These are phyloP conservation scores for Trypanosoma scelopori DNA, from an alignment of 208 protist genomes.

Conservation along the genomic window DNA sequence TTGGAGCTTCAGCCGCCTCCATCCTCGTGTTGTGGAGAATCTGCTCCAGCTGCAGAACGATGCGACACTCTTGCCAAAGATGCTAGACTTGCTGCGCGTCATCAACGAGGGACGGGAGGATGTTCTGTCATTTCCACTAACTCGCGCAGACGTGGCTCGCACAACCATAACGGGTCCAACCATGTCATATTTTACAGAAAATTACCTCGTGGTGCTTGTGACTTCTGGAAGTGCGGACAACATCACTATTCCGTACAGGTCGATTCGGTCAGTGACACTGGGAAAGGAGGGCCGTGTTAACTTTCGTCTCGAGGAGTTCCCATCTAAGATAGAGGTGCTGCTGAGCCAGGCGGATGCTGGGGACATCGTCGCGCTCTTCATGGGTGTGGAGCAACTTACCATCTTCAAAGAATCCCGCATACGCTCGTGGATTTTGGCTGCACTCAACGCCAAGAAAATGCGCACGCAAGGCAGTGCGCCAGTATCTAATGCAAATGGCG, in stretches of 20 bases:
- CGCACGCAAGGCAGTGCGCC: background rate
- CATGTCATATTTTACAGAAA: conserved; percentile 75
- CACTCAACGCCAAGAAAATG: conserved; percentile 38
- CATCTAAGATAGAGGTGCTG: conserved; percentile 76
- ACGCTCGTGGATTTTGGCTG: conserved; percentile 74
- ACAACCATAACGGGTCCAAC: conserved; percentile 61
- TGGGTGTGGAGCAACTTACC: conserved; percentile 50
- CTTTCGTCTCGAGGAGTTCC: conserved; percentile 81
- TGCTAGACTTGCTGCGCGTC: conserved; percentile 68
- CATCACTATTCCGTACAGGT: conserved; percentile 81
- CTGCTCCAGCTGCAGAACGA: conserved; percentile 73
- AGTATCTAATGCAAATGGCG: background rate
- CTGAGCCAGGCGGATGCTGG: conserved; percentile 73
- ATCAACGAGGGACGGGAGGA: conserved; percentile 61
- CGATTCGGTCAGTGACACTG: conserved; percentile 80
- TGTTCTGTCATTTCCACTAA: conserved; percentile 67
- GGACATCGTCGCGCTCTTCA: conserved; percentile 75
- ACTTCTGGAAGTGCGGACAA: conserved; percentile 80
- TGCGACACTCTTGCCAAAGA: conserved; percentile 60
- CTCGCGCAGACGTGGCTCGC: conserved; percentile 62
- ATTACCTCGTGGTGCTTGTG: conserved; percentile 83
- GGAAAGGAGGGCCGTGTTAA: conserved; percentile 77
- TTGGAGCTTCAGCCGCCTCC: conserved; percentile 31
- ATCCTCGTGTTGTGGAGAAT: conserved; percentile 36
- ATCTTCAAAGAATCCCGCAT: conserved; percentile 79